phyloP scores from a whole-genome alignment of 768 basidiomycete species.

The Suillus hirtellus region DNA sequence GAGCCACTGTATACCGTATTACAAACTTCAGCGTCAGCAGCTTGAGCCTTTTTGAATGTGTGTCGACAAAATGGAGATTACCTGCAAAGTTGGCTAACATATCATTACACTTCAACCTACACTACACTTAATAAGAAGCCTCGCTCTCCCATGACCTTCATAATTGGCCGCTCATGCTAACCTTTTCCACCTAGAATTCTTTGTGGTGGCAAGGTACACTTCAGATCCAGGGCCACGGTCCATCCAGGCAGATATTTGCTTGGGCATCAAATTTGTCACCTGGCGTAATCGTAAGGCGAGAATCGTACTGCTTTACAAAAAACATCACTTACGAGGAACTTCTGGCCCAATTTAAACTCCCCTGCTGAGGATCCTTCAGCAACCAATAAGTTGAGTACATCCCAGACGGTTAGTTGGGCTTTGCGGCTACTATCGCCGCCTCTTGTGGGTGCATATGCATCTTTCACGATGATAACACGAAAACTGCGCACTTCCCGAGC shows the following conservation, averaged over 20 bases:
- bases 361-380: constrained; percentile 52
- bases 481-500: constrained; percentile 75
- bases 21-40: not conserved
- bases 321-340: constrained; percentile 57
- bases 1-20: not conserved
- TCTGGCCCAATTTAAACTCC: constrained; percentile 59
- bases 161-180: constrained; percentile 10
- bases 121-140: not conserved
- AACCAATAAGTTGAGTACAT: constrained; percentile 54
- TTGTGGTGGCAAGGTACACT: constrained; percentile 68
- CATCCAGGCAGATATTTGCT: constrained; percentile 73
- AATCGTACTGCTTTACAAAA: not conserved
- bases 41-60: no score
- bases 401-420: constrained; percentile 86
- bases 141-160: not conserved
- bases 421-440: constrained; percentile 54
- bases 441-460: constrained; percentile 46
- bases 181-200: constrained; percentile 64
- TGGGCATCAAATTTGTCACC: constrained; percentile 71
- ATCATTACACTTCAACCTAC: not conserved
- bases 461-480: constrained; percentile 68
- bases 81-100: not conserved
- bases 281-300: constrained; percentile 5
- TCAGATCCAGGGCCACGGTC: constrained; percentile 55
- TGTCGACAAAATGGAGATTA: not conserved